Base-by-base conservation (phyloP, 2,329 filamentous ascomycete species). In the Phoma sp. region DNA sequence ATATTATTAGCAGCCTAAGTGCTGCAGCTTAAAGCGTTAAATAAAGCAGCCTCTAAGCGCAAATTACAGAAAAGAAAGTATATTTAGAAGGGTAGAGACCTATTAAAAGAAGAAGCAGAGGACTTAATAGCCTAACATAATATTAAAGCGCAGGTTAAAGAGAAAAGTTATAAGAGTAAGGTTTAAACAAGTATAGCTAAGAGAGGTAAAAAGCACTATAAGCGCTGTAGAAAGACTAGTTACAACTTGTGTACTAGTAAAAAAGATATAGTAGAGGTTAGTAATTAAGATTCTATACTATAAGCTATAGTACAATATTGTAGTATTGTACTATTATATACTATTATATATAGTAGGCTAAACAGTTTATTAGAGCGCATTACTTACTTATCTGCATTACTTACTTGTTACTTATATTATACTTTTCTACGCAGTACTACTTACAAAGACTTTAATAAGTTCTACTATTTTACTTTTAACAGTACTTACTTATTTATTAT, bases 41-140 rank as follows among this genome's bases (percentile, higher is more conserved):
- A 50, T 36, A 27, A 47, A 13, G 50, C 46, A 30, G 51, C 50
- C 38, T 33, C 25, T 27, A 8, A 27, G 25, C 25, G 25, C 25
- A 27, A 27, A 27, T 27, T 8, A 8, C 25, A 8, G 5, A 27
- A 27, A 27, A 27, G 25, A 8, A 27, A 27, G 25, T 8, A 8
- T 27, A 57, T 57, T 29, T 23, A 52, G 43, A 39, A 57, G 18
- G 22, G 32, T 35, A 29, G 41, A 25, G 48, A 41, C 36, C 49
- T 58, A 46, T 52, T 40, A 35, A 14, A 57, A 44, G 24, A n/a
- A 53, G 39, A 50, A 36, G 44, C 43, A 53, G 23, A 47, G 35
- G 42, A 14, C 25, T 27, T 27, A 13, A 42, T 54, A 47, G 44
- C 43, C 18, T 11, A 30, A 23, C 38, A 39, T 25, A 42, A 54